phyloP scores from a whole-genome alignment of 495 filamentous ascomycete species.

The Talaromyces stipitatus region DNA sequence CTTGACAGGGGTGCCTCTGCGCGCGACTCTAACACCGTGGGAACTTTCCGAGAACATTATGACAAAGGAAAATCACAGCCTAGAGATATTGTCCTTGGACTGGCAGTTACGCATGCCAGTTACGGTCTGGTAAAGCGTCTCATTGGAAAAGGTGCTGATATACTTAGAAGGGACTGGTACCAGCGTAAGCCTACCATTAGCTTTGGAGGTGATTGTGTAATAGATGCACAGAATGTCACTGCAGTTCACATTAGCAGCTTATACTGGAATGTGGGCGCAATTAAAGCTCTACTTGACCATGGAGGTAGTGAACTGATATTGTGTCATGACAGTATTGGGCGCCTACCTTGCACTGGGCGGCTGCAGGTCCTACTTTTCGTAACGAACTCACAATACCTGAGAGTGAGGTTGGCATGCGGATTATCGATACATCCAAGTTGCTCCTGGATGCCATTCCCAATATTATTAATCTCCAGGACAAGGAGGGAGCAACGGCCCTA shows the following conservation, averaged over 20 bases:
- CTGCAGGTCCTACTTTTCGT: not conserved
- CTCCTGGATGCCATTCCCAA: not conserved
- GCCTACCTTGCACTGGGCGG: slow-evolving; percentile 13
- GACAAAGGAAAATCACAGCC: not conserved
- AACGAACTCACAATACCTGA: slow-evolving; percentile 1
- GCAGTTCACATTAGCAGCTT: slow-evolving; percentile 9
- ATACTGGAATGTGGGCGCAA: slow-evolving; percentile 9
- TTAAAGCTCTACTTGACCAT: slow-evolving; percentile 9
- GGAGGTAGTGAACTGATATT: slow-evolving; percentile 5
- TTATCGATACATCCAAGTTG: slow-evolving; percentile 7
- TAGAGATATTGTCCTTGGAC: slow-evolving; percentile 5
- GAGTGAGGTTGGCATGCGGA: not conserved
- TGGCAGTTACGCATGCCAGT: slow-evolving; percentile 4
- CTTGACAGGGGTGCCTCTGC: slow-evolving; percentile 10
- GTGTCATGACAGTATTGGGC: slow-evolving; percentile 9
- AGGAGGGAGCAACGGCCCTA: slow-evolving; percentile 6
- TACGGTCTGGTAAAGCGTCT: slow-evolving; percentile 8
- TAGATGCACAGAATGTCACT: slow-evolving; percentile 6
- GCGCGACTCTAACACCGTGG: slow-evolving; percentile 1
- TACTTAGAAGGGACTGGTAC: slow-evolving; percentile 3
- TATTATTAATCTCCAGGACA: slow-evolving; percentile 6
- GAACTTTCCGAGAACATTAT: not conserved
- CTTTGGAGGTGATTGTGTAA: not conserved
- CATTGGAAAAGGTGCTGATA: slow-evolving; percentile 9
- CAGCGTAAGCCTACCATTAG: not conserved